Evolutionary conservation across 2,329 filamentous ascomycete genomes (phyloP), one percentile per base, ranked within the genome.

Genomic region (Fusarium sp.): DNA sequence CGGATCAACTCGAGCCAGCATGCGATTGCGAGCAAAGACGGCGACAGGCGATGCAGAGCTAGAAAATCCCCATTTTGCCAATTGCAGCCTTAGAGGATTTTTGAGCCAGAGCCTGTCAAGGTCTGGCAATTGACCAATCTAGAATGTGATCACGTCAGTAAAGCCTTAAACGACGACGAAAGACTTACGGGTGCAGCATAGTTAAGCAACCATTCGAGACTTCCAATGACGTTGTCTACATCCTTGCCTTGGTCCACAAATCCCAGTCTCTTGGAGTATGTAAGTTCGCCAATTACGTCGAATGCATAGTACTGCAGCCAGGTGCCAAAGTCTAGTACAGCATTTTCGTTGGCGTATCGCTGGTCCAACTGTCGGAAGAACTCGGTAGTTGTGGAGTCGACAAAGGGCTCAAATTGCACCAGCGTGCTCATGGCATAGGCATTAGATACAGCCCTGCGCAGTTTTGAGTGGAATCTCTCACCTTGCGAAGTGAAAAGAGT

Each of bases 201-300:
- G 36, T 68, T 68, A 6, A 69, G 44, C 14, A 69, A n/a, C 36
- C 61, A 36, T n/a, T 69, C 67, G 1, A 69, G 50, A 9, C 65
- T 63, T 3, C 42, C 36, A 8, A 69, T 69, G 11, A 69, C 64
- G 2, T 57, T 40, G 4, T 69, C 65, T 5, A 69, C 44, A 6
- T 69, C 67, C 11, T 49, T 32, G 3, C 65, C 67, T 8, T 21
- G 39, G 6, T 69, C 65, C 10, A 69, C 51, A 20, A 69, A 69
- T 0, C 67, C 62, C 3, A 69, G 21, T 15, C 67, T 44, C 12
- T 69, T 67, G 0, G 57, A 64, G 32, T 61, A 69, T 0, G 65
- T 69, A 3, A 69, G 3, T 7, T 69, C 30, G 14, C 30, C 30
- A 6, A 34, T 34, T 1, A 34, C 30, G 7, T 34, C 30, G 30